These are phyloP conservation scores for Nakazawaea laoshanensis DNA, from an alignment of 805 yeast genomes.

Conservation along the genomic window DNA sequence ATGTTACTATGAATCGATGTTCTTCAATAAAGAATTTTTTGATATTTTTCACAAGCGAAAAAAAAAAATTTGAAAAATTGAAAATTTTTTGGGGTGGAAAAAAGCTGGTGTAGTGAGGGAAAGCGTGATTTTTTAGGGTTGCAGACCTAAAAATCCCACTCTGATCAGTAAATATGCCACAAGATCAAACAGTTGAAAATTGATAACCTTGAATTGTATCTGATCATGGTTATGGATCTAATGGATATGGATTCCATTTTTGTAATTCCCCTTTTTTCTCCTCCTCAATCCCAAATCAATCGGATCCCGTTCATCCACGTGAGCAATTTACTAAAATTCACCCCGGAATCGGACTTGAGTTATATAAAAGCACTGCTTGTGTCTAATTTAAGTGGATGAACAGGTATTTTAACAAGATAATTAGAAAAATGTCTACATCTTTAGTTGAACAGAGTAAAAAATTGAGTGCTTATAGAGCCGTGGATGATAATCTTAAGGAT, in stretches of 20 bases:
- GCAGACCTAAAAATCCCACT: no score
- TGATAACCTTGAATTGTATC: no score
- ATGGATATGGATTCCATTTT: no score
- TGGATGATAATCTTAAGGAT: conserved; percentile 73
- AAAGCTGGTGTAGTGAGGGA: not conserved
- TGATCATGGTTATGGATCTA: no score
- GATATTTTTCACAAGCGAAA: not conserved
- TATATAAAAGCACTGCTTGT: no score
- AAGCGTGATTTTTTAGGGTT: no score
- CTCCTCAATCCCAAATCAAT: no score
- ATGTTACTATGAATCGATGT: not conserved
- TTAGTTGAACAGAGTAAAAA: conserved; percentile 78
- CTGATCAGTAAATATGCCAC: no score
- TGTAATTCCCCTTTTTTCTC: no score
- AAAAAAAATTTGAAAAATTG: conserved; percentile 3
- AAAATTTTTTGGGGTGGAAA: not conserved
- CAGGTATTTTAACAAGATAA: not conserved
- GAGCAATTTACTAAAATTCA: not conserved
- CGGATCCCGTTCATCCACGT: not conserved
- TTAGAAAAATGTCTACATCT: conserved; percentile 8
- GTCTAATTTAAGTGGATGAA: not conserved
- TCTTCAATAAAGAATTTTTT: conserved; percentile 4
- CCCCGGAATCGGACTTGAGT: no score
- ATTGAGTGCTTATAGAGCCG: conserved; percentile 86
- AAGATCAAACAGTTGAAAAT: no score